A percentile compares a stretch with the other conserved stretches of the same genome.
Evolutionary conservation across 805 yeast species (phyloP).

Genomic region (Sugiyamaella americana): DNA sequence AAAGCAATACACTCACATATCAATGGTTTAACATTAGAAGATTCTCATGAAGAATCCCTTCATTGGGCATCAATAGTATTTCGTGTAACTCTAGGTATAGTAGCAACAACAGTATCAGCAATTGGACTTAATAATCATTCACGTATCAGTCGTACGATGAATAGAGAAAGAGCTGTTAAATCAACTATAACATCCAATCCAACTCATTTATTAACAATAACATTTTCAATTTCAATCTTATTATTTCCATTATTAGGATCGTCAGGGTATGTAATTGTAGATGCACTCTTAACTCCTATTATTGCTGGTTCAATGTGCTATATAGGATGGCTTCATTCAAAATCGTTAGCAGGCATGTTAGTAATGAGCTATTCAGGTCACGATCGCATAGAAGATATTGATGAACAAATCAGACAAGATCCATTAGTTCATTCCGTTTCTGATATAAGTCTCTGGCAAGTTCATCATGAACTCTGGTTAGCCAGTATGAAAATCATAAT

Average conservation of each 20-base stretch:
- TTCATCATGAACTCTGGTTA: conserved; percentile 38
- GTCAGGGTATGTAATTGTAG: conserved; percentile 25
- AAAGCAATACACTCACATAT: conserved; percentile 12
- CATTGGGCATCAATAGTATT: conserved; percentile 20
- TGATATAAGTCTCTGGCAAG: conserved; percentile 38
- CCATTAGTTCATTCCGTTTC: conserved; percentile 28
- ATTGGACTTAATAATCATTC: conserved; percentile 32
- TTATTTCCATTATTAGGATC: conserved; percentile 28
- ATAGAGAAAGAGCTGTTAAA: conserved; percentile 4
- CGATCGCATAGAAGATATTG: conserved; percentile 29
- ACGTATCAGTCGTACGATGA: conserved; percentile 26
- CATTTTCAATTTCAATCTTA: conserved; percentile 29
- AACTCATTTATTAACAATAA: conserved; percentile 28
- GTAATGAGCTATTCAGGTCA: conserved; percentile 38
- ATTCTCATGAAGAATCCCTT: conserved; percentile 10
- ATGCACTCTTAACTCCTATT: conserved; percentile 32
- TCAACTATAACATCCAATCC: conserved; percentile 25
- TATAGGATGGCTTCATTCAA: conserved; percentile 36
- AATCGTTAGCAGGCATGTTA: conserved; percentile 39
- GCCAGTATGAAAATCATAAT: conserved; percentile 33
- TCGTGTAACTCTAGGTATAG: conserved; percentile 25
- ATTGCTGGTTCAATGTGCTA: conserved; percentile 37
- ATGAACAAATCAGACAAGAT: conserved; percentile 22
- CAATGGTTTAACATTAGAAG: conserved; percentile 4
- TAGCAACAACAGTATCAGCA: conserved; percentile 33